These are phyloP conservation scores for Lepidium aucheri DNA, from an alignment of 345 rosid genomes.

Conservation along the genomic window DNA sequence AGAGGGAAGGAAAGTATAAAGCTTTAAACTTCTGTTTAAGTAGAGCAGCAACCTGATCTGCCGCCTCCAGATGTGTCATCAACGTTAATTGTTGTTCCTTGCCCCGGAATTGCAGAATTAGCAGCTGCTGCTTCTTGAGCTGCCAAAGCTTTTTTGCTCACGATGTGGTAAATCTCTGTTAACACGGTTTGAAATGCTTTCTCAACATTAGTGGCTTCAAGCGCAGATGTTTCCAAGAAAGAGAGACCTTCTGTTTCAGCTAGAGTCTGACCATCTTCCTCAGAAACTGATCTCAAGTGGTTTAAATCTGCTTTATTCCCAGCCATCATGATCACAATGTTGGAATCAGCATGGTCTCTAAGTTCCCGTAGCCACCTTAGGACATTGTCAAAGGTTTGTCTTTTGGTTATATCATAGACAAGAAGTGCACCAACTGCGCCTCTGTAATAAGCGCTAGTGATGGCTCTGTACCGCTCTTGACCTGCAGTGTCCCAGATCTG, in stretches of 20 bases:
- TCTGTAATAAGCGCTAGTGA: constrained; percentile 66
- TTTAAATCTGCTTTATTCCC: constrained; percentile 63
- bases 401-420: constrained; percentile 71
- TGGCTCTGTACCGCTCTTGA: constrained; percentile 66
- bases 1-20: not conserved
- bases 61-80: constrained; percentile 37
- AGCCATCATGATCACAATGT: constrained; percentile 72
- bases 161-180: constrained; percentile 52
- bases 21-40: not conserved
- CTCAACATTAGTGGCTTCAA: constrained; percentile 63
- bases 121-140: constrained; percentile 50
- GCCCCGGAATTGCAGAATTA: constrained; percentile 36
- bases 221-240: constrained; percentile 65
- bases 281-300: constrained; percentile 56
- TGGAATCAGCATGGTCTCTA: constrained; percentile 64
- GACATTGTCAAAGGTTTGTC: constrained; percentile 60
- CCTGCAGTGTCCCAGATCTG: constrained; percentile 86
- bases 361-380: constrained; percentile 64
- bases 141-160: constrained; percentile 65
- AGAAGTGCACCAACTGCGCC: constrained; percentile 75
- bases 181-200: constrained; percentile 60
- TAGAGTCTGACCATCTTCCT: constrained; percentile 43
- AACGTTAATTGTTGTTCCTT: constrained; percentile 62
- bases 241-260: constrained; percentile 65
- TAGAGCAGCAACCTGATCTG: constrained; percentile 55